These are phyloP conservation scores for Mucor mucedo DNA, from an alignment of 371 early-diverging fungal genomes.

Conservation along the genomic window DNA sequence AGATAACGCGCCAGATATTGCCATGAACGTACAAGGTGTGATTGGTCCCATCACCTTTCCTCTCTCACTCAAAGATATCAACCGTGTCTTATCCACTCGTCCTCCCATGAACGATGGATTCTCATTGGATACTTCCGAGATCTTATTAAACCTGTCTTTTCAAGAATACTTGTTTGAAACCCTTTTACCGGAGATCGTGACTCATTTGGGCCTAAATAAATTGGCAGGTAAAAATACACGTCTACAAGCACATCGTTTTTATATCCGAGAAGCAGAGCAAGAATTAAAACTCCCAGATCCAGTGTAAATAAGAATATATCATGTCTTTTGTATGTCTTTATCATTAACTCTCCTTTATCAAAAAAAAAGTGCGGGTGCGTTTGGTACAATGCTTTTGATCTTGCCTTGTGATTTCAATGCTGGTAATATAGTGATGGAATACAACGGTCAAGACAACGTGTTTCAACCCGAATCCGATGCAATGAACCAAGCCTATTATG, in stretches of 20 bases:
- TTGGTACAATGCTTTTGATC: slow-evolving; percentile 2
- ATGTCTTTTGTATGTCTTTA: background rate
- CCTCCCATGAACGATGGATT: background rate
- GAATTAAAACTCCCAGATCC: background rate
- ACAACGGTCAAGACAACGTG: background rate
- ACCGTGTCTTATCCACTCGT: background rate
- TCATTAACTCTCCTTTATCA: background rate
- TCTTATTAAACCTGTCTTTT: slow-evolving; percentile 1
- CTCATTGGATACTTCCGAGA: slow-evolving; percentile 1
- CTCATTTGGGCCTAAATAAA: background rate
- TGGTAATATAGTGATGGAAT: background rate
- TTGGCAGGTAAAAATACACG: background rate
- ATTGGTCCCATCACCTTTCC: slow-evolving; percentile 13
- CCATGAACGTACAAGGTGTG: slow-evolving; percentile 8
- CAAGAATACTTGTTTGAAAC: slow-evolving; percentile 3
- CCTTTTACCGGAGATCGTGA: background rate
- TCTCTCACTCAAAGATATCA: background rate
- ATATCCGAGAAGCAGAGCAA: background rate
- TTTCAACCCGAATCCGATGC: slow-evolving; percentile 7
- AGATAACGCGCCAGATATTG: slow-evolving; percentile 7
- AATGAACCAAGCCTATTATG: slow-evolving; percentile 1
- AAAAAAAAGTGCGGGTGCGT: background rate
- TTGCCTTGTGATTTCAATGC: slow-evolving; percentile 6
- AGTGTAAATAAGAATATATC: background rate
- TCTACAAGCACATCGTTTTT: slow-evolving; percentile 2